phyloP scores from a whole-genome alignment of 2,329 filamentous ascomycete species.

The Neofusicoccum laricinum region DNA sequence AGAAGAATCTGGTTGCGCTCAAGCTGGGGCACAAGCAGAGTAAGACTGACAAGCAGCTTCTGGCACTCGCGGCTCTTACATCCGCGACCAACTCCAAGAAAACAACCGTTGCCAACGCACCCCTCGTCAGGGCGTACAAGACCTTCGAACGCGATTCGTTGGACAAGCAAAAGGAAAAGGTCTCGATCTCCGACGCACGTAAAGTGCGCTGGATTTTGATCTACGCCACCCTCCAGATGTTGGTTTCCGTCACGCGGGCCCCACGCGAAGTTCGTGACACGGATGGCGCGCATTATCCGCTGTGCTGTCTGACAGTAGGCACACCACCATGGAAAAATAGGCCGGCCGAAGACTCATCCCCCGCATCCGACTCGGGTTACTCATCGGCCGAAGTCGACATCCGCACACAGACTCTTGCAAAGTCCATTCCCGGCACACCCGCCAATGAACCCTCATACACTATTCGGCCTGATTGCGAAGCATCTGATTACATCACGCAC shows the following conservation, averaged over 20 bases:
- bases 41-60: slow-evolving; percentile 42
- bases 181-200: slow-evolving; percentile 64
- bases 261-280: slow-evolving; percentile 61
- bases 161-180: slow-evolving; percentile 49
- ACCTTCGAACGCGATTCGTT: slow-evolving; percentile 64
- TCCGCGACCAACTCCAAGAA: slow-evolving; percentile 48
- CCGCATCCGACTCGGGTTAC: slow-evolving; percentile 14
- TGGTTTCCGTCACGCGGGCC: slow-evolving; percentile 60
- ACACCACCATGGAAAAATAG: slow-evolving; percentile 37
- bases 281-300: slow-evolving; percentile 57
- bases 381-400: slow-evolving; percentile 10
- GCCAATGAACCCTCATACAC: neutral
- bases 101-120: slow-evolving; percentile 35
- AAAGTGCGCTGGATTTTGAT: slow-evolving; percentile 78
- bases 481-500: slow-evolving; percentile 37
- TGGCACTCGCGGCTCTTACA: slow-evolving; percentile 28
- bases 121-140: slow-evolving; percentile 66
- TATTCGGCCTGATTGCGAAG: slow-evolving; percentile 41
- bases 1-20: slow-evolving; percentile 34
- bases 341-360: neutral
- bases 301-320: slow-evolving; percentile 47
- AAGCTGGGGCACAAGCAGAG: slow-evolving; percentile 31
- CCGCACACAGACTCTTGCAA: neutral
- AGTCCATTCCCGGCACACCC: neutral
- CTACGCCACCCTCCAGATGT: slow-evolving; percentile 70